phyloP scores from a whole-genome alignment of 2,329 filamentous ascomycete species.

The Penicillium sp. region DNA sequence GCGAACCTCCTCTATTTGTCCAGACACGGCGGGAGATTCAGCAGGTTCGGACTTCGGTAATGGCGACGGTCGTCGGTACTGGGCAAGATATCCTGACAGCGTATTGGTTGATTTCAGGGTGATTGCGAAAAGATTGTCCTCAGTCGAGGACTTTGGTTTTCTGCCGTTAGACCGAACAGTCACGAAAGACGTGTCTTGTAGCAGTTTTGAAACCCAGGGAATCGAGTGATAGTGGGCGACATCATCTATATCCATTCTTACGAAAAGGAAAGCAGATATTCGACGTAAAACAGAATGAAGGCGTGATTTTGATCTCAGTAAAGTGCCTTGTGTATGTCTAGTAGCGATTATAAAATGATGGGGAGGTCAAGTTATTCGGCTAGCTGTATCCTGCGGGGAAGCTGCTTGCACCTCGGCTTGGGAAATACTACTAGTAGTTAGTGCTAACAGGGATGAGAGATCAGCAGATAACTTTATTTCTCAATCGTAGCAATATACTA shows the following conservation, averaged over 20 bases:
- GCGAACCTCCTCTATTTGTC: slow-evolving; percentile 22
- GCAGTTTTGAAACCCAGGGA: slow-evolving; percentile 9
- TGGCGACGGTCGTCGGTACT: slow-evolving; percentile 1
- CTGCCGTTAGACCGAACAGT: slow-evolving; percentile 1
- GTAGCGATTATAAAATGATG: too few species aligned
- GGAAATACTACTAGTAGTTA: too few species aligned
- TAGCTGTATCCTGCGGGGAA: neutral
- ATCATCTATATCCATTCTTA: neutral
- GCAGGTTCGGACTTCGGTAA: neutral
- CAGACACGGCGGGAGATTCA: neutral
- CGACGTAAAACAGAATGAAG: neutral
- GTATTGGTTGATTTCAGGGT: slow-evolving; percentile 9
- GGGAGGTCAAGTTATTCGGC: neutral
- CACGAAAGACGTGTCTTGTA: slow-evolving; percentile 9
- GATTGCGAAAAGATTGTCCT: slow-evolving; percentile 9
- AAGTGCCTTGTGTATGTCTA: too few species aligned
- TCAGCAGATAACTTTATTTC: too few species aligned
- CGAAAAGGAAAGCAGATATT: neutral
- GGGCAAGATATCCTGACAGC: slow-evolving; percentile 5
- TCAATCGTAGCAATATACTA: too few species aligned
- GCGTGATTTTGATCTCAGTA: too few species aligned
- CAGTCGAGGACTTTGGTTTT: slow-evolving; percentile 3
- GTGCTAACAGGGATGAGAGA: too few species aligned
- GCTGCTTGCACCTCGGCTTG: neutral
- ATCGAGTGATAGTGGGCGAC: neutral